These are phyloP conservation scores for Niebla homalea DNA, from an alignment of 495 filamentous ascomycete genomes.

Conservation along the genomic window DNA sequence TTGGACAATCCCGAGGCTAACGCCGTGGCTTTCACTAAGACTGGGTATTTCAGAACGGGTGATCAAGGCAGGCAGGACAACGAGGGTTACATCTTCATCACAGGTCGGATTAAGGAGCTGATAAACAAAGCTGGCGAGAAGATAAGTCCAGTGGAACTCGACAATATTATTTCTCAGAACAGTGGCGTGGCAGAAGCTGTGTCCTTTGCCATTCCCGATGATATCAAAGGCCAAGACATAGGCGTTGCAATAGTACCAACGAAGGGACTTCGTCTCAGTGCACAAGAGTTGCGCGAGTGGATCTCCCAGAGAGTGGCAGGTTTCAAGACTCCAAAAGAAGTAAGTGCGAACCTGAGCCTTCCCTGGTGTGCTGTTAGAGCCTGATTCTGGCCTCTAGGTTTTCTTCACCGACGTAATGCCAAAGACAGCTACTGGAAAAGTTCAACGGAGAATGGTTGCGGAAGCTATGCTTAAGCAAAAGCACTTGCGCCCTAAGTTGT, in stretches of 20 bases:
- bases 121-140: constrained; percentile 80
- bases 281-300: constrained; percentile 51
- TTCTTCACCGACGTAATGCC: constrained; percentile 72
- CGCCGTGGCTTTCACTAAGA: constrained; percentile 48
- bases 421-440: constrained; percentile 83
- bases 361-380: not conserved
- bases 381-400: constrained; percentile 29
- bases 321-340: constrained; percentile 80
- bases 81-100: constrained; percentile 64
- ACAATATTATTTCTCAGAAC: constrained; percentile 60
- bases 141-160: constrained; percentile 72
- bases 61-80: constrained; percentile 67
- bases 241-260: constrained; percentile 67
- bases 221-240: constrained; percentile 64
- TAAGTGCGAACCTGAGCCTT: constrained; percentile 22
- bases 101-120: constrained; percentile 70
- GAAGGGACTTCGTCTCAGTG: constrained; percentile 34
- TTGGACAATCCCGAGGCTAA: constrained; percentile 69
- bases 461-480: constrained; percentile 56
- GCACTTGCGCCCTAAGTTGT: constrained; percentile 28
- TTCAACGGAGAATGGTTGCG: constrained; percentile 68
- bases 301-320: constrained; percentile 53
- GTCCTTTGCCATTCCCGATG: constrained; percentile 53
- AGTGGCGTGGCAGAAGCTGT: constrained; percentile 63
- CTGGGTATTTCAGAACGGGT: constrained; percentile 70